A percentile compares a stretch with the other conserved stretches of the same genome.
Conservation (phyloP, 495 filamentous ascomycete species). For the Baudoinia panamericana region DNA sequence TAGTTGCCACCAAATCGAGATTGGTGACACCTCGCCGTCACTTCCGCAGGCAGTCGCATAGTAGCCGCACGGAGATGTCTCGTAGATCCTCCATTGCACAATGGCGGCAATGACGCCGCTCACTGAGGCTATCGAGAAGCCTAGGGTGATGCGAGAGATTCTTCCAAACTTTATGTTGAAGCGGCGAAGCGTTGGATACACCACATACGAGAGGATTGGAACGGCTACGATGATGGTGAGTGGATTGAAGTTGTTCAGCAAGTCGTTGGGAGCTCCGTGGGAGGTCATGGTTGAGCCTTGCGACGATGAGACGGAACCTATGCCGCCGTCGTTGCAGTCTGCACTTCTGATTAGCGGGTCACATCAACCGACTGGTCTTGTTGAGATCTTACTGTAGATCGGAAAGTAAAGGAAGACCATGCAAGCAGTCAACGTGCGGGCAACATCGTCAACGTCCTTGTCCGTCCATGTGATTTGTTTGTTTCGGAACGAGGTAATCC, state of each 20-base stretch:
- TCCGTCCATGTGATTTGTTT: slow-evolving; percentile 42
- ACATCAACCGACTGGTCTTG: neutral
- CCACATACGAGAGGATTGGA: slow-evolving; percentile 50
- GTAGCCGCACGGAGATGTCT: slow-evolving; percentile 39
- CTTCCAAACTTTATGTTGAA: slow-evolving; percentile 54
- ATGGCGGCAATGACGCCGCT: slow-evolving; percentile 55
- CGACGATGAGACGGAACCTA: slow-evolving; percentile 36
- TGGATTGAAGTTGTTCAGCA: slow-evolving; percentile 31
- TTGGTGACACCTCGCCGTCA: slow-evolving; percentile 7
- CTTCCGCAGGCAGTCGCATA: slow-evolving; percentile 19
- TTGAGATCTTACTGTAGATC: slow-evolving; percentile 24
- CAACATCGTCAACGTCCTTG: slow-evolving; percentile 50
- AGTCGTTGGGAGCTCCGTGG: slow-evolving; percentile 21
- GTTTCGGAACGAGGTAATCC: slow-evolving; percentile 26
- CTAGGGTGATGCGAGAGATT: slow-evolving; percentile 60
- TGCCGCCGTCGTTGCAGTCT: slow-evolving; percentile 39
- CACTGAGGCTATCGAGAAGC: slow-evolving; percentile 51
- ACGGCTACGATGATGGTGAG: slow-evolving; percentile 61
- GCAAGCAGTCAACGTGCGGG: slow-evolving; percentile 46
- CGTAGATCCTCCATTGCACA: slow-evolving; percentile 61
- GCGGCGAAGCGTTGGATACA: slow-evolving; percentile 56
- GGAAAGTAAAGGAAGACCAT: slow-evolving; percentile 47
- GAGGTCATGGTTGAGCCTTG: slow-evolving; percentile 21
- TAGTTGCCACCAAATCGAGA: slow-evolving; percentile 17
- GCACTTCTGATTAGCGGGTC: too few relatives aligned